Evolutionary conservation across 148 eudicot species (phyloP), one percentile per base, ranked within the genome.

Genomic region (Camellia sinensis): DNA sequence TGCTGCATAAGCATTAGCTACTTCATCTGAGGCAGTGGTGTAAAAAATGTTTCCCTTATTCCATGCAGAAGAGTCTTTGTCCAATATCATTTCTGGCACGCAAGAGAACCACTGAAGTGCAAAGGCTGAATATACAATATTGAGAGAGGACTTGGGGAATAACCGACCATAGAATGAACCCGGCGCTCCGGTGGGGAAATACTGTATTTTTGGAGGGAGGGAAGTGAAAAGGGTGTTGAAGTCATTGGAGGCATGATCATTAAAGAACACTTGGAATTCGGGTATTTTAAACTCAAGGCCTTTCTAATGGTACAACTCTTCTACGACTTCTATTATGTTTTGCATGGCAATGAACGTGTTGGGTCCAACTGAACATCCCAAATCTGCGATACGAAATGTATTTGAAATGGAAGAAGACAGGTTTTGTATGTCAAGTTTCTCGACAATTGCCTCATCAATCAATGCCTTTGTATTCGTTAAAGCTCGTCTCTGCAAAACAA

Each of bases 211-310:
- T 1, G 63, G 64, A 29, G 76, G 76, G 45, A 54, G 63, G 63
- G 76, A 73, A 11, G 44, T 5, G 64, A 54, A 73, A 13, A 56
- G 64, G 76, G 76, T 73, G n/a, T 54, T 73, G 63, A 73, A 73
- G 14, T 73, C 76, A 56, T 73, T 73, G 62, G 63, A 12, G 14
- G 12, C 19, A 4, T 73, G 76, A 13, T 73, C 76, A 7, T 73
- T 73, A 64, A 73, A 73, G 46, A 73, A 56, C n/a, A 73, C 45
- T 29, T 73, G 45, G 19, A 73, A 73, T 21, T 73, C 64, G n/a
- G 63, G 76, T 4, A 53, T 11, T 29, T 14, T 56, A 5, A 45
- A 40, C 4, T 19, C 0, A 13, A 5, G 64, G 7, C 5, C 46
- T 54, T 53, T 45, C 46, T 9, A 54, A 3, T 46, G 57, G 41